Base-by-base conservation (phyloP, 495 filamentous ascomycete species). In the Hypoxylon subgilvum region DNA sequence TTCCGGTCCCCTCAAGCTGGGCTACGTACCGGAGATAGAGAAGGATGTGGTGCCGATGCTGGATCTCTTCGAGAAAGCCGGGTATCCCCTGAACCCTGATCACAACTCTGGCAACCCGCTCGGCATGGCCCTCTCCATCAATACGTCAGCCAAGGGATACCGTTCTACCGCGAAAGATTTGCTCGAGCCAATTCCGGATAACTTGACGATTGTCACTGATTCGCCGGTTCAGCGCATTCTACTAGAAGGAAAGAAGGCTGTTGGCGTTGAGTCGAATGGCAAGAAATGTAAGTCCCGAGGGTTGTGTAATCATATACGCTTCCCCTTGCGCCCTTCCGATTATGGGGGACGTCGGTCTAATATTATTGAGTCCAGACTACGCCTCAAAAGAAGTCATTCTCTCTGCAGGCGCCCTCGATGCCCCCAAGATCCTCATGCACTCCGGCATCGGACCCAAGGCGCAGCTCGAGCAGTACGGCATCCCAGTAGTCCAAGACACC, bases 371-470 rank as follows among this genome's bases (percentile, higher is more conserved):
- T 30, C 18, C 22, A 65, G 61, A 76, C 41, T 30, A 72, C 8
- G 84, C 84, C 3, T 67, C 69, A 2, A 80, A 82, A 40, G 85
- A 89, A 36, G 76, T 88, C 17, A 78, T 89, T 39, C 67, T 89
- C 6, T 77, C 76, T 0, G 77, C 77, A 12, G 86, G 86, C 6
- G 70, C 84, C 1, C 71, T 86, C 17, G 78, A 88, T 65, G 72
- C 71, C 9, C 86, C 86, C 2, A 79, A 82, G 34, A 77, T 88
- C 43, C 74, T 88, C 0, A 83, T 86, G 79, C 82, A 85, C 50
- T 85, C 82, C 0, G 86, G 86, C 8, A 82, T 89, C 48, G 86
- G 86, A 0, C 82, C 85, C 0, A 63, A 66, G 8, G 58, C 69
- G 0, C 75, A 86, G 21, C 78, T 89, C 0, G 28, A 69, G n/a